These are phyloP conservation scores for Fonsecaea monophora DNA, from an alignment of 2,329 filamentous ascomycete species.

Conservation along the genomic window DNA sequence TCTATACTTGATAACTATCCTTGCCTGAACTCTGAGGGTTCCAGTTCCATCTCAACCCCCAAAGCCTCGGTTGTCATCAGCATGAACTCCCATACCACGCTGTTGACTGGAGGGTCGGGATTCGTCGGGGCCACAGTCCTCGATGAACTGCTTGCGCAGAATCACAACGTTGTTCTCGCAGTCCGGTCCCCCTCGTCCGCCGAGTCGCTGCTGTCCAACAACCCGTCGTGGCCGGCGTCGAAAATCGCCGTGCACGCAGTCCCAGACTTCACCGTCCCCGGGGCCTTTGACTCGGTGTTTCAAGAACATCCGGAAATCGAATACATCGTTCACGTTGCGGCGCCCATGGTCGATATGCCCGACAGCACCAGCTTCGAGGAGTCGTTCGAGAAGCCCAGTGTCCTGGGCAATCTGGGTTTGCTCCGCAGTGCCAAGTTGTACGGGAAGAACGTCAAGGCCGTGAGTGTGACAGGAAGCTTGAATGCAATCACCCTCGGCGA, in stretches of 20 bases:
- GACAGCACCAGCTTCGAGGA: constrained; percentile 27
- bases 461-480: constrained; percentile 33
- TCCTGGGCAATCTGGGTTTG: constrained; percentile 28
- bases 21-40: neutral
- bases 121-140: constrained; percentile 85
- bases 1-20: neutral
- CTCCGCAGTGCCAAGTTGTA: constrained; percentile 23
- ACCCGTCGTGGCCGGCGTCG: constrained; percentile 59
- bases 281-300: constrained; percentile 71
- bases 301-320: constrained; percentile 70
- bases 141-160: constrained; percentile 68
- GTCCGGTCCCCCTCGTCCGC: constrained; percentile 67
- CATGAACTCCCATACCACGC: constrained; percentile 59
- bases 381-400: constrained; percentile 33
- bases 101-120: constrained; percentile 82
- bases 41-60: neutral
- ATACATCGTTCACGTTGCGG: constrained; percentile 75
- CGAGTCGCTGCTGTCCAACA: constrained; percentile 62
- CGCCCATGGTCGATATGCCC: constrained; percentile 72
- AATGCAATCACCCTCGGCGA: constrained; percentile 32
- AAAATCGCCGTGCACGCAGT: constrained; percentile 70
- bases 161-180: constrained; percentile 67
- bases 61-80: neutral
- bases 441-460: constrained; percentile 31
- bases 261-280: constrained; percentile 71